Evolutionary conservation across 2,329 filamentous ascomycete species (phyloP), one percentile per base, ranked within the genome.

Genomic region (Apiospora koreana): DNA sequence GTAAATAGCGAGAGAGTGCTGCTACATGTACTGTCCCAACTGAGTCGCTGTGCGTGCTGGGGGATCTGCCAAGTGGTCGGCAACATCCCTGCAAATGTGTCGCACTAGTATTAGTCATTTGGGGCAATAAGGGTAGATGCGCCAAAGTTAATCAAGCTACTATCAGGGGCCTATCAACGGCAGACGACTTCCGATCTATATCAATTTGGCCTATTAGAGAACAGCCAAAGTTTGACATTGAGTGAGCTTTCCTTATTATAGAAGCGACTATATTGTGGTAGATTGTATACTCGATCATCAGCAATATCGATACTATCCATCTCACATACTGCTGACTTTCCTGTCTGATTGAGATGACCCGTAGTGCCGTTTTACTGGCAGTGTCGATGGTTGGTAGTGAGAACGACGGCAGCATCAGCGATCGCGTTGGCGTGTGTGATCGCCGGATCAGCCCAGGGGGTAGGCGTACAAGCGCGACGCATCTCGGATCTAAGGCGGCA

Each of bases 371-470:
- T 21, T 9, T 16, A 35, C 28, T 21, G 50, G 50, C 16, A 8
- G 8, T 14, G 28, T 35, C 28, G 16, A 21, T 10, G 16, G 16
- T 3, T 35, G 1, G 7, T 10, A 18, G 18, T 21, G 50, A 35
- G 31, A 35, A 31, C 12, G 10, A 9, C 9, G 28, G 16, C 28
- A 35, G 25, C 16, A 2, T 31, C 28, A n/a, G 50, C 50, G 50
- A 35, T 58, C 50, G 16, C 28, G 50, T 62, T 62, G 54, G 54
- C 54, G 54, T 62, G 54, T 62, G 28, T 62, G 54, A 62, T 62
- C 54, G 54, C 8, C 54, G 9, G 31, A 62, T 62, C 21, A 38
- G 28, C 31, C 21, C 54, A 62, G 35, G 54, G 54, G 54, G 21
- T 35, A 38, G 38, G 31, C 54, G 18, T 38, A 6, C 18, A n/a